Base-by-base conservation (phyloP, 73 alveolate genomes). In the Paramecium bursaria region DNA sequence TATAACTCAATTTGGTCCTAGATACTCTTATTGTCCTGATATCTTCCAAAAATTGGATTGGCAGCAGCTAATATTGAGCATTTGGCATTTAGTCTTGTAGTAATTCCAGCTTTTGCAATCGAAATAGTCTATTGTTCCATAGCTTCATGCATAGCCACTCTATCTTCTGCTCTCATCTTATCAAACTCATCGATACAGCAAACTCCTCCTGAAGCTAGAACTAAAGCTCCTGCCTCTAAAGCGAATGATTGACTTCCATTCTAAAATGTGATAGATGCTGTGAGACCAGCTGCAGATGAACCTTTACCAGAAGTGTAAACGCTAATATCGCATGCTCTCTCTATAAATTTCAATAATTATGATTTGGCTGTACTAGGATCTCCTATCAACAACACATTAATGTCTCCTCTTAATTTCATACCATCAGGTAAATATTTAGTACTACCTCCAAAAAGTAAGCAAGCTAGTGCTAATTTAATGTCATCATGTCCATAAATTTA, bases 61-160 rank as follows among this genome's bases (percentile, higher is more conserved):
- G 99, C 99, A 9, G 99, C 99, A 2, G 99, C 99, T 47, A 98
- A 88, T 22, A 98, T 99, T 27, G 99, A 94, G 14, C 98, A 91
- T 60, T 99, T 88, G 22, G 99, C 92, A 87, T 96, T 96, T 30
- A 93, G 90, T 57, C 98, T 97, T 3, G 99, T 97, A 0, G 99
- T 97, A 52, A 98, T 97, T 25, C 99, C 99, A 21, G 99, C 99
- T 88, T 98, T 98, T 0, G 99, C 99, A 54, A 98, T 96, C 74
- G 98, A 90, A 74, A 98, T 98, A 21, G 99, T 98, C 85, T 98
- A 97, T 92, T 98, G 98, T 91, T 98, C 99, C 99, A 98, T 98
- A 22, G 99, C 99, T 90, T 98, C 99, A 88, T 98, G 99, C 90
- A 98, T 98, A 60, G 99, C 99, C 1, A 98, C 99, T 75, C 99